phyloP scores from a whole-genome alignment of 441 rosid species.

The Adansonia grandidieri region DNA sequence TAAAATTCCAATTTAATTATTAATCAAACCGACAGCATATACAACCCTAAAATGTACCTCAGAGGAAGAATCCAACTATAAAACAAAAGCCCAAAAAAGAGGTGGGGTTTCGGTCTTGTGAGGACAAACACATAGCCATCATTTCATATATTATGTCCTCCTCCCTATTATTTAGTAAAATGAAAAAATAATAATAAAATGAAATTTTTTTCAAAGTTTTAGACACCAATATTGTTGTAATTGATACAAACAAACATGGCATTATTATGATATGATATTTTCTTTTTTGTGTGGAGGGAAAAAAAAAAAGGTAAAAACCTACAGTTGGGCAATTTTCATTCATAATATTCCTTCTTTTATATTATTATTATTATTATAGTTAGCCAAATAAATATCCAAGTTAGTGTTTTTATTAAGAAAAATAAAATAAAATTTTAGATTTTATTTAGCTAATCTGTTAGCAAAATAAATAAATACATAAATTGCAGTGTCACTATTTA shows the following conservation, averaged over 20 bases:
- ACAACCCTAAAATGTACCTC: background rate
- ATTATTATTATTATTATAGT: background rate
- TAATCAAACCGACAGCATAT: too few species aligned
- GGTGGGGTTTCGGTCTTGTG: conserved; percentile 33
- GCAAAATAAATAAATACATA: background rate
- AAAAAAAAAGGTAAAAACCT: background rate
- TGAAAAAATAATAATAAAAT: background rate
- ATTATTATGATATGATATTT: background rate
- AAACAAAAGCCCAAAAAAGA: conserved; percentile 14
- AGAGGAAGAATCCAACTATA: conserved; percentile 31
- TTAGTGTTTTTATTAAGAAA: background rate
- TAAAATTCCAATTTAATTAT: too few species aligned
- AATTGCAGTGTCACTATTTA: background rate
- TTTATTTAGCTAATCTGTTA: background rate
- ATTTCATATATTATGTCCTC: conserved; percentile 38
- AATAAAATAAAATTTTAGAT: background rate
- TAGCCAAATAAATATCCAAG: background rate
- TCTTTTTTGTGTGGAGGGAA: background rate
- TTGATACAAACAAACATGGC: conserved; percentile 32
- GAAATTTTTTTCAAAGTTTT: background rate
- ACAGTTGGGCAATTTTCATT: background rate
- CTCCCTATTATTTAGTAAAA: conserved; percentile 35
- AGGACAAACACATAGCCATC: conserved; percentile 39
- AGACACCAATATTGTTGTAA: conserved; percentile 22
- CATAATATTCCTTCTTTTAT: too few species aligned